Base-by-base conservation (phyloP, 2,329 filamentous ascomycete species). In the Epichloe sibirici region DNA sequence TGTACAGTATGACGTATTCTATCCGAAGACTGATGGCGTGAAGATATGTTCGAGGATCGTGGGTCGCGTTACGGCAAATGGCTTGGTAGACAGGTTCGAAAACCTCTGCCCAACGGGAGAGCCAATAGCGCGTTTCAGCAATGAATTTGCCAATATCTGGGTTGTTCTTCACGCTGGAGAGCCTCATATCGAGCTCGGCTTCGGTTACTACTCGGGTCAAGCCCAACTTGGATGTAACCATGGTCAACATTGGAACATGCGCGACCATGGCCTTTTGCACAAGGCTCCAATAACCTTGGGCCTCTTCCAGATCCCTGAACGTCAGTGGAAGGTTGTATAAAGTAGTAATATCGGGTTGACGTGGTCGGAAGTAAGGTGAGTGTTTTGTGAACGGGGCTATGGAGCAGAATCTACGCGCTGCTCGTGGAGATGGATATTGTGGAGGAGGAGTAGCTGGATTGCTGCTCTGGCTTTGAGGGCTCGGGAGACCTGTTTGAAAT, bases 1-100 rank as follows among this genome's bases (percentile, higher is more conserved):
- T 60, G 56, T 66, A 66, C 4, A 71, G 61, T 15, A 73, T 60
- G n/a, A 73, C 59, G 54, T 71, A 74, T 49, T 74, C 70, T 35
- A 73, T 58, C 3, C 69, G 69, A 7, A 74, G 57, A 49, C 67
- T 71, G 51, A 69, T 65, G n/a, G 67, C 68, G 11, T 65, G 62
- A 4, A 69, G 61, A 45, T 70, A 71, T 0, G 60, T 48, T 2
- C 56, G 54, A 4, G 52, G 50, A 25, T 65, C 53, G 1, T 56
- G 49, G 8, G 59, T 45, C 3, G 60, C 58, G 48, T 65, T 64
- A 21, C 57, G 55, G 17, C 59, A 54, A 0, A 61, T 56, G 5
- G 53, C 45, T 17, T 65, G 59, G 49, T 67, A 68, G 1, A 74
- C 54, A 2, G 68, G 66, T 25, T 65, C 61, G 54, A 69, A 73